These are phyloP conservation scores for Bjerkandera adusta DNA, from an alignment of 1,284 basidiomycete species.

Conservation along the genomic window DNA sequence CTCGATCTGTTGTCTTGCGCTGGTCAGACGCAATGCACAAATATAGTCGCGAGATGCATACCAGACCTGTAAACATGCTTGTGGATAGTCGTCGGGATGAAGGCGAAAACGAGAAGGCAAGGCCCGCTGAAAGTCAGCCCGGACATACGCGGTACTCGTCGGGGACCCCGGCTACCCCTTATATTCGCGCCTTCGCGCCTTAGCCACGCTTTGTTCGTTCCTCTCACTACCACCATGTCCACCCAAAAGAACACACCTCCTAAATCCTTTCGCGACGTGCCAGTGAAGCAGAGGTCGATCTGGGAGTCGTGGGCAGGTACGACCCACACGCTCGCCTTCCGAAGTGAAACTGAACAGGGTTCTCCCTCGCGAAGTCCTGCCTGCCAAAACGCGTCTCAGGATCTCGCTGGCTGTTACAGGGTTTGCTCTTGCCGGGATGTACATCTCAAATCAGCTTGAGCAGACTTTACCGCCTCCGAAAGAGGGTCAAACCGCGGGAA, in stretches of 20 bases:
- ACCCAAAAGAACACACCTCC: background rate
- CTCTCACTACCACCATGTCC: background rate
- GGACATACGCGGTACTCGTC: background rate
- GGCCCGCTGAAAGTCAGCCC: background rate
- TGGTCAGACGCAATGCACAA: conserved; percentile 10
- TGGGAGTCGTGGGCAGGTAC: conserved; percentile 37
- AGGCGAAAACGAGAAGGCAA: no score
- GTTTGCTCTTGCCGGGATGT: conserved; percentile 49
- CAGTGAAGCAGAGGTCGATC: conserved; percentile 25
- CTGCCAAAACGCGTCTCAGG: conserved; percentile 55
- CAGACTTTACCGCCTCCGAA: conserved; percentile 38
- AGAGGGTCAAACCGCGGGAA: no score
- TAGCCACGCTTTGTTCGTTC: background rate
- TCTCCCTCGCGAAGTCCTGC: conserved; percentile 49
- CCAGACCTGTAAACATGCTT: conserved; percentile 79
- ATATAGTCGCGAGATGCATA: conserved; percentile 33
- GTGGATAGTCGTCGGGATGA: no score
- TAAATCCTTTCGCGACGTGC: conserved; percentile 10
- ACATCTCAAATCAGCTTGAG: conserved; percentile 57
- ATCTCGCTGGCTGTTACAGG: conserved; percentile 55
- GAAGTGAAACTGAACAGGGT: background rate
- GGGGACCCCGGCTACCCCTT: background rate
- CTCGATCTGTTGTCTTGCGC: conserved; percentile 59
- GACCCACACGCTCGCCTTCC: background rate
- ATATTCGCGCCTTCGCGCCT: background rate